Evolutionary conservation across 371 early-diverging fungal species (phyloP).

Genomic region (Rhizomucor miehei): DNA sequence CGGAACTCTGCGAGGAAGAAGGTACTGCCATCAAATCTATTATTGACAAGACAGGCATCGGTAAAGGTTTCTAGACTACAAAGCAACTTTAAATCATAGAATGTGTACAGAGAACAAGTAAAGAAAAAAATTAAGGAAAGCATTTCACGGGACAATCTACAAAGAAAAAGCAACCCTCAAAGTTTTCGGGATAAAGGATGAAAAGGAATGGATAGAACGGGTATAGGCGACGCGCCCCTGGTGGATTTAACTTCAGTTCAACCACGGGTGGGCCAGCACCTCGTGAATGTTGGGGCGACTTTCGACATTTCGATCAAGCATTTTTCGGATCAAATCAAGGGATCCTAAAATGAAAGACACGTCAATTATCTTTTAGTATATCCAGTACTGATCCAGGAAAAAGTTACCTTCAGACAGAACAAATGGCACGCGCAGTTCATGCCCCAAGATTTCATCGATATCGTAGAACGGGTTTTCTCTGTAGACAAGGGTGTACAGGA

Average conservation of each 20-base stretch:
- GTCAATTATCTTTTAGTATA: not conserved
- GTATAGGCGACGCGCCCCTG: not conserved
- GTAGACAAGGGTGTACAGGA: constrained; percentile 78
- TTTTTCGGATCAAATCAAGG: constrained; percentile 50
- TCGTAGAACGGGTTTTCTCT: constrained; percentile 83
- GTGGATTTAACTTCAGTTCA: constrained; percentile 12
- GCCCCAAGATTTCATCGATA: constrained; percentile 70
- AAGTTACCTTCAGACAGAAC: constrained; percentile 64
- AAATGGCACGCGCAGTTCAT: constrained; percentile 64
- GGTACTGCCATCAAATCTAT: constrained; percentile 32
- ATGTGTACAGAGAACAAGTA: constrained; percentile 1
- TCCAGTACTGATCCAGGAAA: not conserved
- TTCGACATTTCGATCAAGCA: constrained; percentile 54
- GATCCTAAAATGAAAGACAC: constrained; percentile 31
- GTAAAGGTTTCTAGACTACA: constrained; percentile 35
- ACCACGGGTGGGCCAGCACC: constrained; percentile 58
- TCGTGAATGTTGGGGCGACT: constrained; percentile 52
- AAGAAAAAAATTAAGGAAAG: constrained; percentile 1
- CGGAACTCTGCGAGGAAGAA: constrained; percentile 50
- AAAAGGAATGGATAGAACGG: not conserved
- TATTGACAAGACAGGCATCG: constrained; percentile 41
- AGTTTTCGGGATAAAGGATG: not conserved
- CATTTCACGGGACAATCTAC: not conserved
- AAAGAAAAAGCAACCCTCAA: constrained; percentile 1
- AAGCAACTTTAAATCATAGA: not conserved